Conservation (phyloP, 139 green algal species). For the Micractinium sp. region DNA sequence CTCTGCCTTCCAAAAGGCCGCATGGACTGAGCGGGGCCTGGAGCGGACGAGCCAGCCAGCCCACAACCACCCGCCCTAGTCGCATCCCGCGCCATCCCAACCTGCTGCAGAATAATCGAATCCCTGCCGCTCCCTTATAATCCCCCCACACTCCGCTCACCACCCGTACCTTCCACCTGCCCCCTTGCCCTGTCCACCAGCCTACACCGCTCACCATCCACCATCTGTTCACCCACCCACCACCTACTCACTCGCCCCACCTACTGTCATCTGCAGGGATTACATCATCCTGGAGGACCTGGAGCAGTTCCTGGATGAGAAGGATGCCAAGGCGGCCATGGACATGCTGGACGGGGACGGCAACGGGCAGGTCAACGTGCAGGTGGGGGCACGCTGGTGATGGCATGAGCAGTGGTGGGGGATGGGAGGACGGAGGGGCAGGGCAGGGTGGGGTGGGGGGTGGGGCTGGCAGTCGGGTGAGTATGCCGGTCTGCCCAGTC, state of each 20-base stretch:
- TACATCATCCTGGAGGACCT: conserved; percentile 64
- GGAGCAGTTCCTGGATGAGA: conserved; percentile 54
- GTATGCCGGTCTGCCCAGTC: no score
- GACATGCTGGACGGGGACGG: conserved; percentile 66
- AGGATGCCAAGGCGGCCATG: conserved; percentile 62
- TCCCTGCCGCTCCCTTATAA: background rate
- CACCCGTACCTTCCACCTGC: background rate
- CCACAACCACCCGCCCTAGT: no score
- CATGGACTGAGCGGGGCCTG: no score
- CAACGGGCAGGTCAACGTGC: conserved; percentile 54
- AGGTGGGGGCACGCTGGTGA: conserved; percentile 24
- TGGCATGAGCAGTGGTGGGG: no score
- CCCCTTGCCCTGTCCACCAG: background rate
- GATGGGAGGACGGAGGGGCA: background rate
- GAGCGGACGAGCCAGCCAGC: no score
- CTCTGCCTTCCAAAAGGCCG: no score
- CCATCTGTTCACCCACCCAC: background rate
- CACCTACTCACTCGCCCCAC: background rate
- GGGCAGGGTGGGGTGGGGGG: no score
- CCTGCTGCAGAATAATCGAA: no score
- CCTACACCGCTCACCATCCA: background rate
- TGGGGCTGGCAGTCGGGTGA: no score
- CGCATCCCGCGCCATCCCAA: no score
- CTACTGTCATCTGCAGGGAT: conserved; percentile 21
- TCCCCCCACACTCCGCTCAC: background rate